Percentiles rank a stretch among this genome's conserved stretches.
Evolutionary conservation across 345 rosid species (phyloP).

Genomic region (Linum trigynum): DNA sequence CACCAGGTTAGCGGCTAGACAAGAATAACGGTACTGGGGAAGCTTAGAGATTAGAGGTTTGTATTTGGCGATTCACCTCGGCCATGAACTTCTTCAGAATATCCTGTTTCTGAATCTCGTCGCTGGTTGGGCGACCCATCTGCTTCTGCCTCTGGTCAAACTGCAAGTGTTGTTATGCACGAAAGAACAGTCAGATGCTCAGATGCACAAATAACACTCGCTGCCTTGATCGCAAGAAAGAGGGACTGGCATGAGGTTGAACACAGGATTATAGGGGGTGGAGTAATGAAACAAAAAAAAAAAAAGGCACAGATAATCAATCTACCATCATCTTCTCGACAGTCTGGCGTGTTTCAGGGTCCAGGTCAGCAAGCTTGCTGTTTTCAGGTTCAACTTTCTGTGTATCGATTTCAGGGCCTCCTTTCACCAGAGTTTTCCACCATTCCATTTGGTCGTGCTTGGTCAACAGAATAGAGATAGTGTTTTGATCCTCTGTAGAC

Average conservation of each 20-base stretch:
- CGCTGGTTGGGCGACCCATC: slow-evolving; percentile 89
- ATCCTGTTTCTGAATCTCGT: slow-evolving; percentile 77
- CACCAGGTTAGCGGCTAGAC: not conserved
- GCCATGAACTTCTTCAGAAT: slow-evolving; percentile 83
- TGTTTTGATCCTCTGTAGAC: slow-evolving; percentile 53
- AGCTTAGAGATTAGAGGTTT: not conserved
- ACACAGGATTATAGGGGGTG: no score
- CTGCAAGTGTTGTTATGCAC: slow-evolving; percentile 21
- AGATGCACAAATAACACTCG: not conserved
- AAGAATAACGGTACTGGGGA: no score
- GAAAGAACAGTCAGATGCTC: not conserved
- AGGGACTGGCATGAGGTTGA: not conserved
- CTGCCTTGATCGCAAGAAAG: not conserved
- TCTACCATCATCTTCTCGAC: slow-evolving; percentile 93
- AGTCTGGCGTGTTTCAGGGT: slow-evolving; percentile 60
- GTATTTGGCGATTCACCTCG: slow-evolving; percentile 30
- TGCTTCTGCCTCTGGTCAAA: slow-evolving; percentile 89
- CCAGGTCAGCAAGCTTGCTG: slow-evolving; percentile 75
- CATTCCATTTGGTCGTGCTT: slow-evolving; percentile 89
- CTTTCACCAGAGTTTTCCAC: slow-evolving; percentile 82
- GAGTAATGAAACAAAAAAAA: not conserved
- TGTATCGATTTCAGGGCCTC: slow-evolving; percentile 82
- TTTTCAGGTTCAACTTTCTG: slow-evolving; percentile 91
- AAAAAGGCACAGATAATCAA: not conserved
- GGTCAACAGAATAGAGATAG: slow-evolving; percentile 62